Percentiles rank a stretch among this genome's conserved stretches.
These are phyloP conservation scores for Coprinopsis strossmayeri DNA, from an alignment of 768 basidiomycete species.

Conservation along the genomic window DNA sequence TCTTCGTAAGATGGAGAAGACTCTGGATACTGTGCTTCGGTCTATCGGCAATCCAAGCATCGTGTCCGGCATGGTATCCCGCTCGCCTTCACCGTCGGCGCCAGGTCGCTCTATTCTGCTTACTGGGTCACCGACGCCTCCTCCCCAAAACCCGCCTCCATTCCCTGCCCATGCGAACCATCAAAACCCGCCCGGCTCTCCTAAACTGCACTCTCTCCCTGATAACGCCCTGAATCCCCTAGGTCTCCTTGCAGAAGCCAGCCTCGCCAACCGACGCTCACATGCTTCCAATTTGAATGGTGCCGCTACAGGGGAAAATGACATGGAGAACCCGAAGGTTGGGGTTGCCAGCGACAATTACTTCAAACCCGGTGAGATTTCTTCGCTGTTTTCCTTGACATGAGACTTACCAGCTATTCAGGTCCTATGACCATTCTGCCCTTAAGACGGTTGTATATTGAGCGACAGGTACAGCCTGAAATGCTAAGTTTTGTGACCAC, in stretches of 20 bases:
- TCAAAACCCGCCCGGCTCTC: constrained; percentile 49
- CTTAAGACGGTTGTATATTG: constrained; percentile 75
- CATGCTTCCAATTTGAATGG: constrained; percentile 38
- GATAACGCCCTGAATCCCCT: constrained; percentile 91
- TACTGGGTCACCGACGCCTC: constrained; percentile 43
- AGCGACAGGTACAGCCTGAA: constrained; percentile 87
- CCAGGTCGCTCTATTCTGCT: constrained; percentile 52
- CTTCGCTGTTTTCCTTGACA: neutral
- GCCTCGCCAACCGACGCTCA: constrained; percentile 65
- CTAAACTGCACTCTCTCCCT: constrained; percentile 85
- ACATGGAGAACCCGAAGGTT: constrained; percentile 42
- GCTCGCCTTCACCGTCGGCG: constrained; percentile 65
- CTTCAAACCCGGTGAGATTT: constrained; percentile 76
- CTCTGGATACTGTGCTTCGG: constrained; percentile 84
- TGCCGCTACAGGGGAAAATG: constrained; percentile 31
- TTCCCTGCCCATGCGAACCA: constrained; percentile 17
- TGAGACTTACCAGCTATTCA: constrained; percentile 21
- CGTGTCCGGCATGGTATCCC: constrained; percentile 73
- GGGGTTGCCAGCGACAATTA: constrained; percentile 85
- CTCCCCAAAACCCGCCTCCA: constrained; percentile 27
- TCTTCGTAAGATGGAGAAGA: constrained; percentile 85
- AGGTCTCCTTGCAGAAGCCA: constrained; percentile 88
- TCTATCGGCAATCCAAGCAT: constrained; percentile 83
- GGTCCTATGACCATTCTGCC: constrained; percentile 88
- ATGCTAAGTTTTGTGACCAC: constrained; percentile 85